A percentile compares a stretch with the other conserved stretches of the same genome.
These are phyloP conservation scores for Podochytrium sp. DNA, from an alignment of 192 early-diverging fungal genomes.

Conservation along the genomic window DNA sequence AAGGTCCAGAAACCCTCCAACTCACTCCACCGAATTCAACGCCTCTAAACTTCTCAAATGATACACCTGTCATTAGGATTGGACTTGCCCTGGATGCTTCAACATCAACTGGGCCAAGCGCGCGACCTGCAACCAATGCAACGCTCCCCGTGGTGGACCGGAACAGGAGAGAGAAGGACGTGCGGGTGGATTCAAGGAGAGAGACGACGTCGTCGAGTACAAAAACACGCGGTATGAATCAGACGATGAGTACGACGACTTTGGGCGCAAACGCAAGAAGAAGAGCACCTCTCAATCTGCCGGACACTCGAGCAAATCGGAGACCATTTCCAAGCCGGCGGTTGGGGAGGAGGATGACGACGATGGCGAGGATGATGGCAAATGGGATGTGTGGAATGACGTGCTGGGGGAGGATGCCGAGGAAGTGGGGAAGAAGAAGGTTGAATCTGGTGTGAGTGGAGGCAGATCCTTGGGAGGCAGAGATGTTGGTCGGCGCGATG, in stretches of 20 bases:
- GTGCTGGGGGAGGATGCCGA: conserved; percentile 39
- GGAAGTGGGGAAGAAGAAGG: neutral
- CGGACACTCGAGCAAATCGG: too few species aligned
- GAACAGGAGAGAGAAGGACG: conserved; percentile 42
- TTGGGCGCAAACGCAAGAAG: conserved; percentile 51
- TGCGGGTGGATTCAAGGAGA: conserved; percentile 48
- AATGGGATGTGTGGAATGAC: conserved; percentile 51
- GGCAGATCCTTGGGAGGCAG: neutral
- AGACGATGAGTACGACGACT: conserved; percentile 52
- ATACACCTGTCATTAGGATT: conserved; percentile 32
- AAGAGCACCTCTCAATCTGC: neutral
- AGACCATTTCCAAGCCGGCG: neutral
- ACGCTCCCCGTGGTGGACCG: conserved; percentile 43
- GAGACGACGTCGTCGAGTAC: conserved; percentile 48
- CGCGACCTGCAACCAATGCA: conserved; percentile 44
- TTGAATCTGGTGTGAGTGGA: neutral
- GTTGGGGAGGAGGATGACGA: conserved; percentile 43
- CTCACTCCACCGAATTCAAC: too few species aligned
- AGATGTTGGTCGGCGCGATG: neutral
- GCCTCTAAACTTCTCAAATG: too few species aligned
- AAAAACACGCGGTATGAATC: conserved; percentile 37
- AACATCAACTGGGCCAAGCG: conserved; percentile 51
- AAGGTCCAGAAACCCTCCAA: too few species aligned
- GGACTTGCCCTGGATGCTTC: conserved; percentile 43
- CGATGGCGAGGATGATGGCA: conserved; percentile 45